Conservation (phyloP, 441 rosid species). For the Populus hybrid region DNA sequence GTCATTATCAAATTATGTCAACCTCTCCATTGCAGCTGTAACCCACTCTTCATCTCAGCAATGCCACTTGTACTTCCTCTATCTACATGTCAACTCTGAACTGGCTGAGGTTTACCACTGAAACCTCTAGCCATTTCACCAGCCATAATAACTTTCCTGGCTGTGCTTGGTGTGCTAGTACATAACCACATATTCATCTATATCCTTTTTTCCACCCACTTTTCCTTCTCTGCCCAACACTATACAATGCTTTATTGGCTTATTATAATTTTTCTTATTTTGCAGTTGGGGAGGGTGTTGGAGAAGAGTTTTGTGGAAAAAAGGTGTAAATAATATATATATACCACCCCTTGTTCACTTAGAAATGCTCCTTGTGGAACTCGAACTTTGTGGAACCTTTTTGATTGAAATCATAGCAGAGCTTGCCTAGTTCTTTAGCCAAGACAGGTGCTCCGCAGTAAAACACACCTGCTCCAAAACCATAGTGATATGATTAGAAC, state of each 20-base stretch:
- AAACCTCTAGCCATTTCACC: conserved; percentile 11
- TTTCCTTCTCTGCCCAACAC: conserved; percentile 15
- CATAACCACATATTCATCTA: background rate
- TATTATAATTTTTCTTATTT: conserved; percentile 18
- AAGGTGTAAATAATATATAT: background rate
- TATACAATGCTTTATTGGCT: conserved; percentile 32
- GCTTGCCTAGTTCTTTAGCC: conserved; percentile 81
- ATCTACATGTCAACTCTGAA: conserved; percentile 11
- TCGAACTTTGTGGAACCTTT: conserved; percentile 81
- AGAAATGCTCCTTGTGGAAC: conserved; percentile 94
- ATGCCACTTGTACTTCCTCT: background rate
- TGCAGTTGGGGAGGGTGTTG: background rate
- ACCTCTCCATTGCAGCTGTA: conserved; percentile 32
- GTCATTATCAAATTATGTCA: conserved; percentile 7
- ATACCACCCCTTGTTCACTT: background rate
- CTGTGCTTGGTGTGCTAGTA: background rate
- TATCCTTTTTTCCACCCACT: background rate
- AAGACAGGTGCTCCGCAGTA: conserved; percentile 90
- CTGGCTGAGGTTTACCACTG: conserved; percentile 3
- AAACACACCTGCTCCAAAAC: conserved; percentile 71
- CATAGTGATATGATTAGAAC: background rate
- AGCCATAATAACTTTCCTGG: conserved; percentile 3
- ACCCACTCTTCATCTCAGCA: conserved; percentile 12
- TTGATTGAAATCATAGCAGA: conserved; percentile 68
- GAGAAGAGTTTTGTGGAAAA: background rate